These are phyloP conservation scores for Amylocarpus encephaloides DNA, from an alignment of 2,329 filamentous ascomycete genomes.

Conservation along the genomic window DNA sequence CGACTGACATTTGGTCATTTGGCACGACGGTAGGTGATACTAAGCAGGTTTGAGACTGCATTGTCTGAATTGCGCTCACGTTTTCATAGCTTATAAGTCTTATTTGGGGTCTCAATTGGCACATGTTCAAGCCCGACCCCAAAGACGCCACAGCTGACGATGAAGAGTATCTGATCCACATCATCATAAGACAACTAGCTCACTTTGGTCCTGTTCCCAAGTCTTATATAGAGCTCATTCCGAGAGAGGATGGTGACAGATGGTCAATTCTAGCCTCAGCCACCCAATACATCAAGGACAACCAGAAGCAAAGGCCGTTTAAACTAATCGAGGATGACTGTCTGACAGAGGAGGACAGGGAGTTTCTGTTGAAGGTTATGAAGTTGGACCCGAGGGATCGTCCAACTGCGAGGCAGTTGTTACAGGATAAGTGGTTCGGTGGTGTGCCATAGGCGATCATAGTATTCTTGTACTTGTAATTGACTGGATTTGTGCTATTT, in stretches of 20 bases:
- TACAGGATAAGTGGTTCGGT: conserved; percentile 15
- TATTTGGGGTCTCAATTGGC: conserved; percentile 24
- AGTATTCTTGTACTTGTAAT: neutral
- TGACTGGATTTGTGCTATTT: neutral
- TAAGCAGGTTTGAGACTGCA: conserved; percentile 12
- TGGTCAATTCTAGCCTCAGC: conserved; percentile 13
- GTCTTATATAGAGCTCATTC: conserved; percentile 15
- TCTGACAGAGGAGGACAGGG: conserved; percentile 15
- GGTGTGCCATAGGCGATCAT: conserved; percentile 3
- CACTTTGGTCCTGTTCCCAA: conserved; percentile 16
- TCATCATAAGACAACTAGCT: conserved; percentile 15
- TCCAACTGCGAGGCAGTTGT: conserved; percentile 22
- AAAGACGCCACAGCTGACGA: conserved; percentile 22
- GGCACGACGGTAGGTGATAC: conserved; percentile 31
- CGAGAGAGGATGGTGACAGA: conserved; percentile 14
- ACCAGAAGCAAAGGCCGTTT: conserved; percentile 15
- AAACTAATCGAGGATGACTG: conserved; percentile 11
- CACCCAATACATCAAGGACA: conserved; percentile 15
- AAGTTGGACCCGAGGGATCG: conserved; percentile 25
- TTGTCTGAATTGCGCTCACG: conserved; percentile 18
- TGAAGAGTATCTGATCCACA: conserved; percentile 14
- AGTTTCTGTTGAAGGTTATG: conserved; percentile 21
- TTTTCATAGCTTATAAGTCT: conserved; percentile 25
- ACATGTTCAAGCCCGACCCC: conserved; percentile 25
- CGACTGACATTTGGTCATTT: conserved; percentile 38